These are phyloP conservation scores for Botryotinia narcissicola DNA, from an alignment of 2,329 filamentous ascomycete species.

Conservation along the genomic window DNA sequence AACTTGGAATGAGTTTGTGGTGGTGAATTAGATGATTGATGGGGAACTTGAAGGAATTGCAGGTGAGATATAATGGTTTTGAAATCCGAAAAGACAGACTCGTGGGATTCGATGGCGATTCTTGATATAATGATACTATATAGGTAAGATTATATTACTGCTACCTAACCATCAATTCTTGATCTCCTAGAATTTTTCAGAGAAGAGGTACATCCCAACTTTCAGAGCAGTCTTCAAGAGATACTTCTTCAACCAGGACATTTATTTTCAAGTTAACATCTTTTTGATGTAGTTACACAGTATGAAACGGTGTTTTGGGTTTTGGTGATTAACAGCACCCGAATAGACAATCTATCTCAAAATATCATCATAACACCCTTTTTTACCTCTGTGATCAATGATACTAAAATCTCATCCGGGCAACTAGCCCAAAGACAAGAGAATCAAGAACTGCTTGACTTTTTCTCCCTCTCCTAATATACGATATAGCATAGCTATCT, in stretches of 20 bases:
- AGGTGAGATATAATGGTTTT: no score
- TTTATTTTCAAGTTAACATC: background rate
- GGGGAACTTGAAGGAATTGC: fast-evolving
- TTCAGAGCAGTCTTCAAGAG: background rate
- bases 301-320: fast-evolving
- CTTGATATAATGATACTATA: no score
- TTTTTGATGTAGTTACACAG: background rate
- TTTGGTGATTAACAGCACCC: fast-evolving
- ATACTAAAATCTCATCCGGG: background rate
- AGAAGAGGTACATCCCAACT: fast-evolving
- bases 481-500: background rate
- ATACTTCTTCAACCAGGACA: fast-evolving
- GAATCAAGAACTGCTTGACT: background rate
- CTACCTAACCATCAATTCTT: no score
- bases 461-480: background rate
- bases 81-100: no score
- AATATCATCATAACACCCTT: background rate
- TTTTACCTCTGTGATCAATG: fast-evolving
- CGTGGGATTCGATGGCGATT: no score
- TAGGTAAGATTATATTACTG: no score
- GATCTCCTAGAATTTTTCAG: background rate
- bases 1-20: background rate
- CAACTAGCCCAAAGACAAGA: background rate
- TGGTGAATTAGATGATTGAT: background rate
- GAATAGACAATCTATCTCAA: background rate